These are phyloP conservation scores for Candida coquimbonensis DNA, from an alignment of 805 yeast genomes.

Conservation along the genomic window DNA sequence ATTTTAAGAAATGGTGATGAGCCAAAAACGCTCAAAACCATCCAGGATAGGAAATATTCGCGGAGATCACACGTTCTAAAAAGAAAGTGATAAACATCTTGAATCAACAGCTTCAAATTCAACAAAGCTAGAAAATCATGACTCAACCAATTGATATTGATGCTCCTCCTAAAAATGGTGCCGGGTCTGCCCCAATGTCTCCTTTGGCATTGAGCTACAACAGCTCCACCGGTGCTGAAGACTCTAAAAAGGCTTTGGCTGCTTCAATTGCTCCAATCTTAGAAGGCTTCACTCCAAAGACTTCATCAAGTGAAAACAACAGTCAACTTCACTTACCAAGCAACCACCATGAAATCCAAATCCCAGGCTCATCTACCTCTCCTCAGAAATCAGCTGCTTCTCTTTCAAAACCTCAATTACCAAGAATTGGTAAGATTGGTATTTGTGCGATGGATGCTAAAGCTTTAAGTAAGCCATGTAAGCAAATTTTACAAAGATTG, in stretches of 20 bases:
- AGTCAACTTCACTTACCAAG: slow-evolving; percentile 20
- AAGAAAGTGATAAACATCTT: background rate
- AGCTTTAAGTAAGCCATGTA: slow-evolving; percentile 91
- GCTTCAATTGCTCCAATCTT: slow-evolving; percentile 67
- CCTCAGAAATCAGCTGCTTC: slow-evolving; percentile 12
- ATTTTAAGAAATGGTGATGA: background rate
- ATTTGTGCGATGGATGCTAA: slow-evolving; percentile 99
- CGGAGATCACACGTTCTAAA: background rate
- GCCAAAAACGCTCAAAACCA: background rate
- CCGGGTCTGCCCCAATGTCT: slow-evolving; percentile 22
- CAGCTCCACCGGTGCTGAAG: slow-evolving; percentile 14
- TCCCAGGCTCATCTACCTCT: slow-evolving; percentile 5
- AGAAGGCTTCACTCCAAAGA: slow-evolving; percentile 66
- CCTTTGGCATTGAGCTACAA: slow-evolving; percentile 23
- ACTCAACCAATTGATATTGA: slow-evolving; percentile 19
- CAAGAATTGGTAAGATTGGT: slow-evolving; percentile 87
- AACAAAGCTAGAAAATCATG: slow-evolving; percentile 2
- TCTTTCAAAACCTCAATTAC: slow-evolving; percentile 36
- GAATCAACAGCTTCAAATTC: no score
- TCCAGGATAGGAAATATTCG: slow-evolving; percentile 1
- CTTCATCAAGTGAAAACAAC: slow-evolving; percentile 45
- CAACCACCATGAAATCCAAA: slow-evolving; percentile 9
- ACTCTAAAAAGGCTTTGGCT: slow-evolving; percentile 58
- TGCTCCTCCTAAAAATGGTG: slow-evolving; percentile 2
- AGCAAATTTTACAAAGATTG: slow-evolving; percentile 80